Conservation (phyloP, 2,329 filamentous ascomycete species). For the Nemania serpens region DNA sequence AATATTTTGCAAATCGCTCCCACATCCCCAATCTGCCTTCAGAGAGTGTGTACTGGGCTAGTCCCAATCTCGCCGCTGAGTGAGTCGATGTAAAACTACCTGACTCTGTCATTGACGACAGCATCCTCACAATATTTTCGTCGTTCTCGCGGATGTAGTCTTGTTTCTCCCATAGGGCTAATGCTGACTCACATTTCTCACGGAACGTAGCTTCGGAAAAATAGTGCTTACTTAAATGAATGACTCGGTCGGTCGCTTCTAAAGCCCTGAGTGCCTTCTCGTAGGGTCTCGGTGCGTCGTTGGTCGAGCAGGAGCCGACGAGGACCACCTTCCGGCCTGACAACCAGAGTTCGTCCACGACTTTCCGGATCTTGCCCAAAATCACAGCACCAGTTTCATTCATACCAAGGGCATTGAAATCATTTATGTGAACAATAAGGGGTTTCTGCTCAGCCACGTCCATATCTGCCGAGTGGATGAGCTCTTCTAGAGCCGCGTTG, state of each 20-base stretch:
- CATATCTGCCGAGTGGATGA: constrained; percentile 55
- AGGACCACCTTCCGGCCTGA: constrained; percentile 75
- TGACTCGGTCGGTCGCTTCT: constrained; percentile 45
- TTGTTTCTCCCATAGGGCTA: constrained; percentile 21
- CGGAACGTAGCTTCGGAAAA: not conserved
- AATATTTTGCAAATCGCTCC: constrained; percentile 21
- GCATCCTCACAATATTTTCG: constrained; percentile 35
- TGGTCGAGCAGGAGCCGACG: constrained; percentile 74
- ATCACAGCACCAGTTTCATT: constrained; percentile 71
- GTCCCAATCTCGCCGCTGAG: constrained; percentile 24
- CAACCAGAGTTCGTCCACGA: constrained; percentile 73
- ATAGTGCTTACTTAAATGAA: constrained; percentile 28
- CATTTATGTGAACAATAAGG: constrained; percentile 77
- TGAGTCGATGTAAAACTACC: not conserved
- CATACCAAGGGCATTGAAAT: constrained; percentile 77
- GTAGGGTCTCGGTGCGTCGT: constrained; percentile 53
- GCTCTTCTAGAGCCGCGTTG: constrained; percentile 58
- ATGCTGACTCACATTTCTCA: not conserved
- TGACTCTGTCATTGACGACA: constrained; percentile 33
- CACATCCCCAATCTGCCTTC: not conserved
- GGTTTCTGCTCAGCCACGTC: constrained; percentile 45
- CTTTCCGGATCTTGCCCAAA: constrained; percentile 69
- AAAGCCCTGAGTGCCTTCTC: constrained; percentile 46
- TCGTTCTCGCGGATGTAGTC: constrained; percentile 39
- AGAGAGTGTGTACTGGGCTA: constrained; percentile 15